These are phyloP conservation scores for Pseudogymnoascus verrucosus DNA, from an alignment of 2,329 filamentous ascomycete genomes.

Conservation along the genomic window DNA sequence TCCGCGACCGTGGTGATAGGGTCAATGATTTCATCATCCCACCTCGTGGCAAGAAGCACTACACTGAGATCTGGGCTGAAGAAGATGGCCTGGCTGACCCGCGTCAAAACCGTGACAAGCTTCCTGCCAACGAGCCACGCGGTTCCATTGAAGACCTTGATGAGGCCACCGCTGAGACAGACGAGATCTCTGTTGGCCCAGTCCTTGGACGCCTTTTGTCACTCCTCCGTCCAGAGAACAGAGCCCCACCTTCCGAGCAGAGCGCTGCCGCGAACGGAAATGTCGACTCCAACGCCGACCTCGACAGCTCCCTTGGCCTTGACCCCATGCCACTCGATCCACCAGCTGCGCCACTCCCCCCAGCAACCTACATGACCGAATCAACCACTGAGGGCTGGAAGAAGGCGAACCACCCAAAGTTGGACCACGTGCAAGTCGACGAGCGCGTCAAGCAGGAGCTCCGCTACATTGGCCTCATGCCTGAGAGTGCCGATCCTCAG, in stretches of 20 bases:
- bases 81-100: conserved; percentile 72
- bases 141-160: conserved; percentile 81
- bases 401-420: conserved; percentile 62
- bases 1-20: conserved; percentile 84
- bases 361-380: conserved; percentile 74
- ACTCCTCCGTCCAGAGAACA: conserved; percentile 69
- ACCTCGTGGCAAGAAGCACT: conserved; percentile 73
- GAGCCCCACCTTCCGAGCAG: conserved; percentile 47
- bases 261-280: conserved; percentile 46
- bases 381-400: conserved; percentile 71
- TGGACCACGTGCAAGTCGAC: conserved; percentile 82
- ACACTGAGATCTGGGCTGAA: conserved; percentile 86
- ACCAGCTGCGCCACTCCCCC: conserved; percentile 37
- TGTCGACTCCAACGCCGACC: conserved; percentile 41
- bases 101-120: conserved; percentile 52
- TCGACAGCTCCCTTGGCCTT: conserved; percentile 33
- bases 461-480: conserved; percentile 80
- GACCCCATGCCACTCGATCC: conserved; percentile 19
- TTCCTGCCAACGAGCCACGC: conserved; percentile 72
- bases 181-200: conserved; percentile 81
- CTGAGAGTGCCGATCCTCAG: conserved; percentile 59
- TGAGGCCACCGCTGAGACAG: conserved; percentile 79
- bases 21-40: conserved; percentile 78
- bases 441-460: conserved; percentile 88
- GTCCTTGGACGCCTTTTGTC: conserved; percentile 75